phyloP scores from a whole-genome alignment of 345 rosid genomes.

The Turritis glabra region DNA sequence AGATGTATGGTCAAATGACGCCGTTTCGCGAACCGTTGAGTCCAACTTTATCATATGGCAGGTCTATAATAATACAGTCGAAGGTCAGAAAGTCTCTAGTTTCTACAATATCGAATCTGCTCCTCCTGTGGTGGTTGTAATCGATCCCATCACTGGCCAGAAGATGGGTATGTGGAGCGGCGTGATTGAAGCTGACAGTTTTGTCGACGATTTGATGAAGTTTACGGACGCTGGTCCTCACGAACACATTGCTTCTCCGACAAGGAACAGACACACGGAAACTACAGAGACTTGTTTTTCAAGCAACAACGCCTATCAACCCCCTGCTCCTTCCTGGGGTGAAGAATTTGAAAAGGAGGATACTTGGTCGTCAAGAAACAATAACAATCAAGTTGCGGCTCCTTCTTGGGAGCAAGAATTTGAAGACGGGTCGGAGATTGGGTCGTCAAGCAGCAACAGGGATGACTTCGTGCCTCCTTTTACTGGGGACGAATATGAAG shows the following conservation, averaged over 20 bases:
- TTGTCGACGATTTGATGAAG: constrained; percentile 73
- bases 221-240: constrained; percentile 82
- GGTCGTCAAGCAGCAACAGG: not conserved
- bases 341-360: not conserved
- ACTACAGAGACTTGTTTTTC: not conserved
- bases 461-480: not conserved
- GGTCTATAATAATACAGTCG: constrained; percentile 5
- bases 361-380: not conserved
- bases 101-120: constrained; percentile 59
- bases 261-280: not conserved
- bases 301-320: not conserved
- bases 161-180: constrained; percentile 83
- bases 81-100: constrained; percentile 70
- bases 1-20: not conserved
- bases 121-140: constrained; percentile 71
- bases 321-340: constrained; percentile 1
- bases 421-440: not conserved
- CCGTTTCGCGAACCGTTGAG: not conserved
- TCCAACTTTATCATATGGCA: not conserved
- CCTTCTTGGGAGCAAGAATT: not conserved
- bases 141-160: constrained; percentile 91
- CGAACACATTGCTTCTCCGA: constrained; percentile 46
- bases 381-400: not conserved
- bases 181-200: constrained; percentile 74
- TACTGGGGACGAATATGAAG: not conserved